A percentile compares a stretch with the other conserved stretches of the same genome.
These are phyloP conservation scores for Cystobasidium onofrii DNA, from an alignment of 768 basidiomycete genomes.

Conservation along the genomic window DNA sequence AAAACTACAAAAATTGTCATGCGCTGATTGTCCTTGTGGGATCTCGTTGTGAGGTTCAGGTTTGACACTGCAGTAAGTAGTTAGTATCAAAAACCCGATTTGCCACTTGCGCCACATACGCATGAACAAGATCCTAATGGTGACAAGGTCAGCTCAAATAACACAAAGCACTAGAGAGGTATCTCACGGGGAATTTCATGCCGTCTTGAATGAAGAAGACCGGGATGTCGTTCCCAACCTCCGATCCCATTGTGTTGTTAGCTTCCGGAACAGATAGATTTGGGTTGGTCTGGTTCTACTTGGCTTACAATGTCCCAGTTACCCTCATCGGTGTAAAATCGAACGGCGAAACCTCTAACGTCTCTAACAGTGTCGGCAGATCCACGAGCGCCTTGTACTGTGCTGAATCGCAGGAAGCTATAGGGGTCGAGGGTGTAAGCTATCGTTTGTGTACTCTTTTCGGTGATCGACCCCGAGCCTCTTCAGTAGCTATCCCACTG, in stretches of 20 bases:
- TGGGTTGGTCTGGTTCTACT: no score
- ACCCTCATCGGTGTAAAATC: slow-evolving; percentile 75
- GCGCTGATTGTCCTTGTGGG: slow-evolving; percentile 42
- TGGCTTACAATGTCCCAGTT: slow-evolving; percentile 57
- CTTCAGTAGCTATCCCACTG: no score
- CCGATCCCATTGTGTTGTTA: no score
- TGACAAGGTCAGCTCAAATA: no score
- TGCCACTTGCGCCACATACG: background rate
- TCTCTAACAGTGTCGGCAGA: slow-evolving; percentile 68
- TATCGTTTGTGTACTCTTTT: no score
- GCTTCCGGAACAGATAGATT: no score
- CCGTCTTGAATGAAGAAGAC: slow-evolving; percentile 45
- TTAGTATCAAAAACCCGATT: background rate
- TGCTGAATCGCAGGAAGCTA: slow-evolving; percentile 78
- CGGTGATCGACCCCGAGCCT: no score
- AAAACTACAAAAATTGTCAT: slow-evolving; percentile 33
- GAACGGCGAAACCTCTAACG: slow-evolving; percentile 74
- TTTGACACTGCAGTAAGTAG: slow-evolving; percentile 52
- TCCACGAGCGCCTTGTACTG: slow-evolving; percentile 72
- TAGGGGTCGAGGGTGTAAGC: no score
- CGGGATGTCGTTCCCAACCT: slow-evolving; percentile 55
- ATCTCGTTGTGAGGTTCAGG: slow-evolving; percentile 73
- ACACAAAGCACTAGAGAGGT: no score
- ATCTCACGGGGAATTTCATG: slow-evolving; percentile 75
- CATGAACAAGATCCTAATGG: slow-evolving; percentile 75